Percentiles rank a stretch among this genome's conserved stretches.
These are phyloP conservation scores for Monilinia polystroma DNA, from an alignment of 2,329 filamentous ascomycete species.

Conservation along the genomic window DNA sequence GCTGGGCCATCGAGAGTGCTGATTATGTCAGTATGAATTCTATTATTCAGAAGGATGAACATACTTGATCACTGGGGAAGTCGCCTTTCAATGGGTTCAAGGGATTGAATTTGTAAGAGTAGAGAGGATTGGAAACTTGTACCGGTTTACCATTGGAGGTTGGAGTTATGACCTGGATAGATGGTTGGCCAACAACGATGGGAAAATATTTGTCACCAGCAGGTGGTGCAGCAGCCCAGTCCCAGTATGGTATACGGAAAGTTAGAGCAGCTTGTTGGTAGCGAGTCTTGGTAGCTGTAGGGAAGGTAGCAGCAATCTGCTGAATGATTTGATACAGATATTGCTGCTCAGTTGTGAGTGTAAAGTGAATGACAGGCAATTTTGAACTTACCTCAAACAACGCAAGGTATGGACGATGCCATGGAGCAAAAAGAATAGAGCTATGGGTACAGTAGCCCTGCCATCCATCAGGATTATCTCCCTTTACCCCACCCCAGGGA, in stretches of 20 bases:
- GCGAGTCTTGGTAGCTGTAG: conserved; percentile 47
- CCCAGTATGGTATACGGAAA: conserved; percentile 50
- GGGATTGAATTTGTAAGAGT: conserved; percentile 59
- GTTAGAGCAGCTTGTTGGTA: conserved; percentile 47
- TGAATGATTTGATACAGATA: conserved; percentile 45
- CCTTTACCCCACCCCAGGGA: conserved; percentile 54
- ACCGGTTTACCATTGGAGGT: conserved; percentile 49
- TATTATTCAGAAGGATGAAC: neutral
- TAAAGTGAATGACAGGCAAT: neutral
- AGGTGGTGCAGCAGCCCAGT: conserved; percentile 48
- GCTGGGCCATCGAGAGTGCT: conserved; percentile 31
- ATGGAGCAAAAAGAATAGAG: conserved; percentile 73
- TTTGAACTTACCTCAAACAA: conserved; percentile 52
- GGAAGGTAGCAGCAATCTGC: conserved; percentile 49
- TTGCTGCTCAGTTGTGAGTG: conserved; percentile 50
- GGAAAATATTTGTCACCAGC: conserved; percentile 44
- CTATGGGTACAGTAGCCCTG: conserved; percentile 69
- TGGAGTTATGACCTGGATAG: conserved; percentile 31
- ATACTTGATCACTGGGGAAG: conserved; percentile 27
- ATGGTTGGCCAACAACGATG: conserved; percentile 35
- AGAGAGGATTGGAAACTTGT: conserved; percentile 64
- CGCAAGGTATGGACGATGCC: conserved; percentile 79
- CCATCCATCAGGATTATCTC: conserved; percentile 40
- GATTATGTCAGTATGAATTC: neutral
- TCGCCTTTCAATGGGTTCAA: conserved; percentile 43